Conservation (phyloP, 2,329 filamentous ascomycete genomes). For the Colletotrichum sp. region DNA sequence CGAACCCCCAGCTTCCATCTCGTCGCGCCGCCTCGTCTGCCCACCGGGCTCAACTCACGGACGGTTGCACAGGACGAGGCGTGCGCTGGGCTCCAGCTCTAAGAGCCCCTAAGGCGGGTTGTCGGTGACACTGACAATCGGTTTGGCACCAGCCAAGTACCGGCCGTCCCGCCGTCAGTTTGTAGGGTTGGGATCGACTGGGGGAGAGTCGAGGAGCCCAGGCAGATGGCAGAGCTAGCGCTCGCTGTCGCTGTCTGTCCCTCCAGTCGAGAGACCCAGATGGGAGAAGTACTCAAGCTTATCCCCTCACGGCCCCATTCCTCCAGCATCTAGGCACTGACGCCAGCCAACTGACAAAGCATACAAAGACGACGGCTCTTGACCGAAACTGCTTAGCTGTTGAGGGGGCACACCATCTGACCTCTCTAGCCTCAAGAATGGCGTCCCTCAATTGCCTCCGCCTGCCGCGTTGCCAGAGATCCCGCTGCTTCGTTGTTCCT, state of each 20-base stretch:
- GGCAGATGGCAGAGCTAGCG: background rate
- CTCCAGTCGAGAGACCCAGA: background rate
- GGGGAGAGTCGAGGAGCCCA: background rate
- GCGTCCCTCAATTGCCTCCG: background rate
- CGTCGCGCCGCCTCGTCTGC: background rate
- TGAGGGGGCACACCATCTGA: conserved; percentile 3
- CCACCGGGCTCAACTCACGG: background rate
- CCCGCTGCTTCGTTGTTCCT: background rate
- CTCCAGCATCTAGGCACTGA: background rate
- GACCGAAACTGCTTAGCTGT: background rate
- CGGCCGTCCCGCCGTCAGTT: conserved; percentile 2
- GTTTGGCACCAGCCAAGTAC: conserved; percentile 2
- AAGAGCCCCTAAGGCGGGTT: background rate
- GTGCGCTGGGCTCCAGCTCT: background rate
- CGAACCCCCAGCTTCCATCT: background rate
- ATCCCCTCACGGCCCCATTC: background rate
- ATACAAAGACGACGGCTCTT: background rate
- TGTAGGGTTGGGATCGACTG: conserved; percentile 1
- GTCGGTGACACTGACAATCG: background rate
- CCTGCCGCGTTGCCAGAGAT: background rate
- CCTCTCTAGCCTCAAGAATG: background rate
- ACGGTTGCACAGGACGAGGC: conserved; percentile 5
- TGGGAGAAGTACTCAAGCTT: background rate
- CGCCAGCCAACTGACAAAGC: background rate
- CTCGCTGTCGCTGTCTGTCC: background rate